Conservation (phyloP, 148 eudicot genomes). For the Chenopodium album region DNA sequence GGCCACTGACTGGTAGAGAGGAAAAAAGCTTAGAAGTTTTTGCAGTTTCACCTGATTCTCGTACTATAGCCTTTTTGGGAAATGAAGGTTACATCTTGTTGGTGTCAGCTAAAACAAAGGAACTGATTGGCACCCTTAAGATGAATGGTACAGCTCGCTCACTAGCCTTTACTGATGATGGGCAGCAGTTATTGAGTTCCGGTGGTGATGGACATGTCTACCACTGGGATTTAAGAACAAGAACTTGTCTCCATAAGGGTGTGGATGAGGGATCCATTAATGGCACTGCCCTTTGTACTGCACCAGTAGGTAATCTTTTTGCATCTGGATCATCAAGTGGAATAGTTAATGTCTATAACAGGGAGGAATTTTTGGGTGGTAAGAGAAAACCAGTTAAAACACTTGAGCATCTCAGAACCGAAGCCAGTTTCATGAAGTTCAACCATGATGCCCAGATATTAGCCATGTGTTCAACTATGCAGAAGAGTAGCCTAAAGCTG, state of each 20-base stretch:
- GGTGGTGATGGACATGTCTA: conserved; percentile 94
- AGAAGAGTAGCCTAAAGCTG: conserved; percentile 74
- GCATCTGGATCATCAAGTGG: conserved; percentile 89
- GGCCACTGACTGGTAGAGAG: conserved; percentile 83
- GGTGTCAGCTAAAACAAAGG: conserved; percentile 81
- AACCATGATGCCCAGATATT: conserved; percentile 77
- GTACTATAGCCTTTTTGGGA: conserved; percentile 78
- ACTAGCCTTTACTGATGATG: conserved; percentile 65
- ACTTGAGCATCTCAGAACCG: conserved; percentile 63
- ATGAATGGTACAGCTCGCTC: conserved; percentile 93
- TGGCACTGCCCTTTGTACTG: conserved; percentile 71
- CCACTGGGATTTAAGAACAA: conserved; percentile 85
- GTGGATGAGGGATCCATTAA: conserved; percentile 78
- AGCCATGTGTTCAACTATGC: conserved; percentile 73
- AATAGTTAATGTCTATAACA: conserved; percentile 75
- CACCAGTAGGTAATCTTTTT: conserved; percentile 66
- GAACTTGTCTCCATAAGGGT: conserved; percentile 76
- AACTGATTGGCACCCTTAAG: conserved; percentile 81
- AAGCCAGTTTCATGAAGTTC: conserved; percentile 73
- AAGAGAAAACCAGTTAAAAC: conserved; percentile 80
- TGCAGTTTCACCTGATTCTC: conserved; percentile 95
- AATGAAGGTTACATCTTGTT: conserved; percentile 86
- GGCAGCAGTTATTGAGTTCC: conserved; percentile 68
- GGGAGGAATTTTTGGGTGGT: conserved; percentile 77
- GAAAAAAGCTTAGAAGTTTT: conserved; percentile 85